Evolutionary conservation across 2,329 filamentous ascomycete genomes (phyloP).

Genomic region (Pseudogymnoascus sp.): DNA sequence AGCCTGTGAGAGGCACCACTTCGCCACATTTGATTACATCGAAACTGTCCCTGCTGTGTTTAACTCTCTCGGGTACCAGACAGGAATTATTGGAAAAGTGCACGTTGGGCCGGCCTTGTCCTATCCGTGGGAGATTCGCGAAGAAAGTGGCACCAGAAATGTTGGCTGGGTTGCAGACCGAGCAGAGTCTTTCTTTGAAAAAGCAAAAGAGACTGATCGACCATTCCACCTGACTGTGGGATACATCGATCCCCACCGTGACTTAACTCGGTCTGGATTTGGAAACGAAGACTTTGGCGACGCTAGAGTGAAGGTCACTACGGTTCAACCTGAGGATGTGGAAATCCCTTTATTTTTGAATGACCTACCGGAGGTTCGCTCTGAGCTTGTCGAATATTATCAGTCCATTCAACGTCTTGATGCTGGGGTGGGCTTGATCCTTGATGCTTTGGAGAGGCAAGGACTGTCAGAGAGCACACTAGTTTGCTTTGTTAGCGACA

Average conservation of each 20-base stretch:
- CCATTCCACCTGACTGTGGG: conserved; percentile 42
- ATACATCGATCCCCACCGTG: conserved; percentile 42
- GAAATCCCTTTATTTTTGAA: conserved; percentile 24
- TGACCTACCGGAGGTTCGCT: conserved; percentile 22
- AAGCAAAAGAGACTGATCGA: conserved; percentile 25
- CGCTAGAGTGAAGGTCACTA: conserved; percentile 9
- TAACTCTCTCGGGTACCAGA: conserved; percentile 35
- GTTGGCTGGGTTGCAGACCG: conserved; percentile 36
- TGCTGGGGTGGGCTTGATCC: conserved; percentile 31
- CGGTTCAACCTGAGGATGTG: conserved; percentile 11
- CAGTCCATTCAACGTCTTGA: conserved; percentile 28
- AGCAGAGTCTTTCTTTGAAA: conserved; percentile 34
- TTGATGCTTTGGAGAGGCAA: conserved; percentile 25
- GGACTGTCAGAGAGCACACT: conserved; percentile 30
- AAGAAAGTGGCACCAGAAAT: conserved; percentile 38
- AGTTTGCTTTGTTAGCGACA: conserved; percentile 36
- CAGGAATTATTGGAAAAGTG: conserved; percentile 43
- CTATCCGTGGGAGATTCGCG: conserved; percentile 38
- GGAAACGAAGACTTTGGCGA: conserved; percentile 27
- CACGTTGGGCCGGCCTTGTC: conserved; percentile 38
- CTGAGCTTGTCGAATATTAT: conserved; percentile 26
- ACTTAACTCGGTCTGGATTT: conserved; percentile 32
- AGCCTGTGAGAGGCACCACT: conserved; percentile 33
- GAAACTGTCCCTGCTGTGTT: conserved; percentile 37
- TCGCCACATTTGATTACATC: conserved; percentile 39